Evolutionary conservation across 495 filamentous ascomycete species (phyloP), one percentile per base, ranked within the genome.

Genomic region (Rusavskia elegans): DNA sequence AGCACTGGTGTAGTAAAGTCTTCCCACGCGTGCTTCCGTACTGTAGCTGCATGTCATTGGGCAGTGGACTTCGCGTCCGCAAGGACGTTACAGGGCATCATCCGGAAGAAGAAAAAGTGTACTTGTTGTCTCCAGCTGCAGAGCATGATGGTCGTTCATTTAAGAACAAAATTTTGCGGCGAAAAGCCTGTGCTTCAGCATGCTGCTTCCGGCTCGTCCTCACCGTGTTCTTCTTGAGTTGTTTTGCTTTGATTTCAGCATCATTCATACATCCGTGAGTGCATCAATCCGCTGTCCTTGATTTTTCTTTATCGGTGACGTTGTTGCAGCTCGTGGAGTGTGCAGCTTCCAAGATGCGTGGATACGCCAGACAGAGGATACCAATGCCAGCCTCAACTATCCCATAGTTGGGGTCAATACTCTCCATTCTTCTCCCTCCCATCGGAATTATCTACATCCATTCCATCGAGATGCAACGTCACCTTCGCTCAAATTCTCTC

Each of bases 381-480:
- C 62, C 76, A 80, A 55, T 85, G 80, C 63, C 65, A 70, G 35
- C 53, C 71, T 10, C 50, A 71, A 16, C 69, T 82, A 41, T 77
- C 85, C 4, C 86, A 84, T 54, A 75, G 66, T 53, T 93, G 87
- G 88, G 88, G 87, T 50, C 85, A 88, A 60, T 92, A 95, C 65
- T 85, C 85, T 20, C 86, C 88, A 14, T 89, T 77, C 64, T 93
- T 83, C 68, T 72, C 77, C 0, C 78, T 89, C 2, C 53, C 61
- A 23, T 84, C 84, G 0, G 63, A 76, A 7, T 72, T 87, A 40
- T 68, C 76, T 4, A 54, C 71, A 1, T 63, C 67, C 0, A 58
- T 84, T 5, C 87, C 87, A 1, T 37, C 67, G 3, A 66, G 67
- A 25, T 95, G 88, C 68, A 63, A 75, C 44, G 61, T 90, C 54